Evolutionary conservation across 176 grass and related monocot genomes (phyloP), one percentile per base, ranked within the genome.

Genomic region (Musa itinerans): DNA sequence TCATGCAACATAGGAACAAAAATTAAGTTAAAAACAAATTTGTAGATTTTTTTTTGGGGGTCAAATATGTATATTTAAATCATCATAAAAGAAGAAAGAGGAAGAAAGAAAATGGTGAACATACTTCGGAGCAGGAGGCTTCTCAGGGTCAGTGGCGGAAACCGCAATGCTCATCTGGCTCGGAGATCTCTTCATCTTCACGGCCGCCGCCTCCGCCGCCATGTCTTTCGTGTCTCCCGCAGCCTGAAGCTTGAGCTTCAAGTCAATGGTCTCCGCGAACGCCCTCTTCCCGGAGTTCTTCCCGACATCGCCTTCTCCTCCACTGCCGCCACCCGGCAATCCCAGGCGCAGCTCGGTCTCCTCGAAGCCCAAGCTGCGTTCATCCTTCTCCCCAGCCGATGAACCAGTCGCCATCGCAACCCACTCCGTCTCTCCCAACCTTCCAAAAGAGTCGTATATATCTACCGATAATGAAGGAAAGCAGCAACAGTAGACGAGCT

Each of bases 321-420:
- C 62, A 2, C 67, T 89, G 48, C 78, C 89, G 34, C 90, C 94
- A 52, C 94, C 90, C 0, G 90, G 90, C 82, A 93, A 74, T 68
- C 94, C 88, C 74, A 97, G 94, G 10, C 90, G 56, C 85, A 97
- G 94, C 88, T 97, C 94, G 63, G 94, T 97, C 86, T 83, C 90
- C 43, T 89, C 86, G 71, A 76, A 88, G 71, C 85, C 86, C 84
- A 83, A 80, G 76, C 87, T 81, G 87, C 0, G 34, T 6, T 6
- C 34, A 43, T 43, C 34, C 34, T 79, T 76, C 34, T 6, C 34
- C 63, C 77, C 64, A 51, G 62, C 81, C 77, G 57, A 43, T 43
- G 34, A 43, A 43, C 34, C 34, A 43, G 34, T 78, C 59, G 50
- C 53, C 55, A 29, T 59, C 17, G 8, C 34, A 43, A 43, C 6